These are phyloP conservation scores for Coemansia sp. DNA, from an alignment of 192 early-diverging fungal species.

Conservation along the genomic window DNA sequence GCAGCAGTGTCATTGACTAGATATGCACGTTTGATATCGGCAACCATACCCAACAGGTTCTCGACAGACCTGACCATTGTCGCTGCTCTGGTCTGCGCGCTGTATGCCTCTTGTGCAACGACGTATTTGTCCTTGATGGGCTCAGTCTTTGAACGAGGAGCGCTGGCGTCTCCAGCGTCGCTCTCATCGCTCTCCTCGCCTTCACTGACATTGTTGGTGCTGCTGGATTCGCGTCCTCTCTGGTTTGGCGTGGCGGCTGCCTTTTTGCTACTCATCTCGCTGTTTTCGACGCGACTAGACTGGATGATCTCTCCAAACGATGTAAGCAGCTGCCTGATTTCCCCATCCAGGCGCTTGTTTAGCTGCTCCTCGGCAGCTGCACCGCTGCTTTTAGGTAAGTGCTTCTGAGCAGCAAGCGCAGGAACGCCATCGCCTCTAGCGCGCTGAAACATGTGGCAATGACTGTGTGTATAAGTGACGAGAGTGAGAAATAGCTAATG, in stretches of 20 bases:
- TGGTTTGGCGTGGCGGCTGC: constrained; percentile 4
- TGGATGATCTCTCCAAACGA: constrained; percentile 53
- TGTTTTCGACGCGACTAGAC: constrained; percentile 43
- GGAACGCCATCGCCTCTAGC: constrained; percentile 32
- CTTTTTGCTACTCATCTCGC: constrained; percentile 13
- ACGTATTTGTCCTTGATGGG: constrained; percentile 50
- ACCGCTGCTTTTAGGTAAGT: constrained; percentile 35
- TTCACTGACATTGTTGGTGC: background rate
- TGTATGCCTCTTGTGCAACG: constrained; percentile 48
- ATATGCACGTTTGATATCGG: constrained; percentile 44
- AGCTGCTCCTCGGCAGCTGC: constrained; percentile 37
- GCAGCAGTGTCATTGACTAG: constrained; percentile 47
- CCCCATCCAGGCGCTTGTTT: constrained; percentile 41
- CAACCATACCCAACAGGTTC: constrained; percentile 49
- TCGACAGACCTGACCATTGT: constrained; percentile 53
- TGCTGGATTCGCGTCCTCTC: constrained; percentile 5
- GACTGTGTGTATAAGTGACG: background rate
- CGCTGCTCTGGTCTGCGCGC: constrained; percentile 47
- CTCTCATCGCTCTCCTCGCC: background rate
- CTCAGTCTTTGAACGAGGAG: constrained; percentile 14
- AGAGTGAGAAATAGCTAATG: background rate
- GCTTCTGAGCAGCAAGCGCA: constrained; percentile 24
- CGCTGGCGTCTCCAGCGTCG: background rate
- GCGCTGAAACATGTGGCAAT: constrained; percentile 32
- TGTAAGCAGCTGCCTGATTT: constrained; percentile 48